phyloP scores from a whole-genome alignment of 352 stramenopile species.

The Phytopythium boreale region DNA sequence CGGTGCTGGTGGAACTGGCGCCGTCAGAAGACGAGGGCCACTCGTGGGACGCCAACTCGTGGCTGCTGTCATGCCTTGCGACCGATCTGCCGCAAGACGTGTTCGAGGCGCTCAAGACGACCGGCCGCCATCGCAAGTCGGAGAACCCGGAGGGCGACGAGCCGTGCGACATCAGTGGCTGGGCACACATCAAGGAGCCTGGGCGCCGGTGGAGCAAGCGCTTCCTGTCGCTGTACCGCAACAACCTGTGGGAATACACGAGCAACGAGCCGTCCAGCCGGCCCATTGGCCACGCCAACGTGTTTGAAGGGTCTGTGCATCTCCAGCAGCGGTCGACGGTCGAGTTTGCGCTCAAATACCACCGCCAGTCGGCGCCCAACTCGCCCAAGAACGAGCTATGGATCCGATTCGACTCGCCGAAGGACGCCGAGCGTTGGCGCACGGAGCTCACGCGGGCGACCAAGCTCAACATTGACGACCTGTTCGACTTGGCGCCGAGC shows the following conservation, averaged over 20 bases:
- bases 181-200: slow-evolving; percentile 61
- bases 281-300: slow-evolving; percentile 71
- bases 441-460: slow-evolving; percentile 30
- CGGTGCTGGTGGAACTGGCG: slow-evolving; percentile 40
- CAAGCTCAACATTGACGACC: slow-evolving; percentile 55
- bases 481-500: slow-evolving; percentile 64
- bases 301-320: slow-evolving; percentile 65
- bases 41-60: slow-evolving; percentile 57
- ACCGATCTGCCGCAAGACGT: slow-evolving; percentile 62
- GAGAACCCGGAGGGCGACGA: slow-evolving; percentile 8
- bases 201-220: slow-evolving; percentile 66
- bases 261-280: slow-evolving; percentile 56
- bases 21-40: slow-evolving; percentile 16
- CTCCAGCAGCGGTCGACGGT: slow-evolving; percentile 40
- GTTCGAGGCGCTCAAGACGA: slow-evolving; percentile 35
- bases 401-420: slow-evolving; percentile 51
- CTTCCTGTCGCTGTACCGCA: slow-evolving; percentile 67
- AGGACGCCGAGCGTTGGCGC: slow-evolving; percentile 39
- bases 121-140: not conserved
- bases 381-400: slow-evolving; percentile 57
- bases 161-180: slow-evolving; percentile 24
- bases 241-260: slow-evolving; percentile 75
- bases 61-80: slow-evolving; percentile 62
- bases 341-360: slow-evolving; percentile 62
- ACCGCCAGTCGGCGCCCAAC: slow-evolving; percentile 38